Evolutionary conservation across 352 stramenopile species (phyloP), one percentile per base, ranked within the genome.

Genomic region (Phytophthora kernoviae): DNA sequence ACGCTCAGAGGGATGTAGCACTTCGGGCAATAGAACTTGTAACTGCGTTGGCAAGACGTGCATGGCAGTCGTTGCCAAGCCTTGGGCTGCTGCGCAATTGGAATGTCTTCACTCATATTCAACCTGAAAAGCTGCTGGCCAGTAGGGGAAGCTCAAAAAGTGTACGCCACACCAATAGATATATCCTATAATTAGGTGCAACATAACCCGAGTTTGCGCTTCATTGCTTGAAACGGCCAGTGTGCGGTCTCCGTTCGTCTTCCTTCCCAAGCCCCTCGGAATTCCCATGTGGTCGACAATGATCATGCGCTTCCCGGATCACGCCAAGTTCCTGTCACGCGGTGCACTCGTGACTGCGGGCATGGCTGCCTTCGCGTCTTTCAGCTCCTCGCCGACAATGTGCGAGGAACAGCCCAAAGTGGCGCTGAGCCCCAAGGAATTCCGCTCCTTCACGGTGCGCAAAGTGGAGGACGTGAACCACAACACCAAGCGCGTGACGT

Each of bases 1-100:
- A 71, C 70, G n/a, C 84, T 84, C 43, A 96, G 48, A 6, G 80
- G 48, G 8, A 91, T 66, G 33, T 62, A 88, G 68, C 87, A 96
- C 34, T 68, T 79, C 1, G 84, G 84, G 34, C 87, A 96, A 59
- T 91, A 96, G 61, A 92, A 96, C 70, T 94, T 94, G 75, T 87
- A 93, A 75, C 81, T 96, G 54, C 77, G 81, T 18, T 86, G 68
- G 64, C 87, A 96, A 4, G 59, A 73, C 15, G 81, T 58, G 54
- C 87, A 96, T 17, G 58, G 66, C 39, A 69, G 58, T 24, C 87
- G 84, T 62, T 49, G 63, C 87, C 87, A 95, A 10, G 59, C 67
- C 46, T 58, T 65, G 14, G 54, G 68, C 40, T 42, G 46, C 37
- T 30, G 26, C 24, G 32, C 26, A 18, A 50, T 4, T 34, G 39